phyloP scores from a whole-genome alignment of 768 basidiomycete species.

The Kwoniella sp. region DNA sequence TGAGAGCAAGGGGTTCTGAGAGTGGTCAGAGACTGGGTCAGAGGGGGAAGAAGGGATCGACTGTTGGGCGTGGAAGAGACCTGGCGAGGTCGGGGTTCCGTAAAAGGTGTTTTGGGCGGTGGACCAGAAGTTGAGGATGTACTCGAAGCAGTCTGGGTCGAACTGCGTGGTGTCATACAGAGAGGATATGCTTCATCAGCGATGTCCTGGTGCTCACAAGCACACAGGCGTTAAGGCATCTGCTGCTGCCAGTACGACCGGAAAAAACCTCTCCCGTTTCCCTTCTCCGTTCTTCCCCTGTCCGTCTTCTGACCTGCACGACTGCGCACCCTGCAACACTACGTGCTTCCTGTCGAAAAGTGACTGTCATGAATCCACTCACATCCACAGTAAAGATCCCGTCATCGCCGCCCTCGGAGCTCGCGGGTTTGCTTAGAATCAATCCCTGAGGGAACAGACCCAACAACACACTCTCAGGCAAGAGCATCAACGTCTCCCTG shows the following conservation, averaged over 20 bases:
- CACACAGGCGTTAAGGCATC: background rate
- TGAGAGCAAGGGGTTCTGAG: conserved; percentile 84
- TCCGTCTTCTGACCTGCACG: no score
- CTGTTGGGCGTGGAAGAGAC: conserved; percentile 63
- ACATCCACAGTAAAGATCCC: conserved; percentile 97
- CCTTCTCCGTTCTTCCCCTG: no score
- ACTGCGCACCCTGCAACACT: no score
- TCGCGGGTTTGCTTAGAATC: conserved; percentile 76
- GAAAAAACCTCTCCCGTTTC: background rate
- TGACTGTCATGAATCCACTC: no score
- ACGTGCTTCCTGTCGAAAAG: background rate
- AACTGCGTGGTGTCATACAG: conserved; percentile 64
- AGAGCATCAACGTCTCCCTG: conserved; percentile 95
- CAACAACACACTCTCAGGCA: conserved; percentile 93
- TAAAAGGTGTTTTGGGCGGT: conserved; percentile 88
- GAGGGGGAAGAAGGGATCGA: conserved; percentile 59
- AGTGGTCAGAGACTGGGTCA: conserved; percentile 24
- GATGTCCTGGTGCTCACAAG: no score
- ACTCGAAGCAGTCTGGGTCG: conserved; percentile 94
- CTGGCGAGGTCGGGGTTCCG: conserved; percentile 71
- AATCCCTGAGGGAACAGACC: conserved; percentile 97
- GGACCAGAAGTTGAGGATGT: conserved; percentile 88
- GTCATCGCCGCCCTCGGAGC: conserved; percentile 73
- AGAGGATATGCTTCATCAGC: conserved; percentile 5
- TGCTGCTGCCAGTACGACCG: background rate